These are phyloP conservation scores for Citrus cavaleriei DNA, from an alignment of 345 rosid species.

Conservation along the genomic window DNA sequence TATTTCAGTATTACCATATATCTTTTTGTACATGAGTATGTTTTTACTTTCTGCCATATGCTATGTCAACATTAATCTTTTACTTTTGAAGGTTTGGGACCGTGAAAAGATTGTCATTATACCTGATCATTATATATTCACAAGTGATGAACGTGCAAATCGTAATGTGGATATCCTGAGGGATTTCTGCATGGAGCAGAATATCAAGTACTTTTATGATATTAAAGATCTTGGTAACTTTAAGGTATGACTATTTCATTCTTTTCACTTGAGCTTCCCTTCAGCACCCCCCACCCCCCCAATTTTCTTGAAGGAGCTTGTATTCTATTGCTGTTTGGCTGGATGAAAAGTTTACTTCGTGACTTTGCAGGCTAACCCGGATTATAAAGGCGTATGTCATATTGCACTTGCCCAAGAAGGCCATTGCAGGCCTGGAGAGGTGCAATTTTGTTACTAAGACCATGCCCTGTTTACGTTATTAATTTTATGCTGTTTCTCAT, in stretches of 20 bases:
- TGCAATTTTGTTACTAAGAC: conserved; percentile 13
- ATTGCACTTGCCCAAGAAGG: conserved; percentile 99
- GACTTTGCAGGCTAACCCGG: conserved; percentile 76
- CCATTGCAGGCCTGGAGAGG: conserved; percentile 99
- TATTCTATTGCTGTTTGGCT: not conserved
- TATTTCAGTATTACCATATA: not conserved
- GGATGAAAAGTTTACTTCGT: conserved; percentile 2
- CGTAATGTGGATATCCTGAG: conserved; percentile 95
- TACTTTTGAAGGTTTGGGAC: conserved; percentile 81
- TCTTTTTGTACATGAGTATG: not conserved
- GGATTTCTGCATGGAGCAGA: conserved; percentile 82
- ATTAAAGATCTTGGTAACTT: conserved; percentile 83
- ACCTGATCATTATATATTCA: conserved; percentile 97
- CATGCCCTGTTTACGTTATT: not conserved
- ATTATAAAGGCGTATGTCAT: conserved; percentile 98
- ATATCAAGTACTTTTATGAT: conserved; percentile 94
- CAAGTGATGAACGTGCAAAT: conserved; percentile 86
- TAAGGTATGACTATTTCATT: conserved; percentile 43
- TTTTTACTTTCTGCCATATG: not conserved
- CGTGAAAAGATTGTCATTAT: conserved; percentile 89
- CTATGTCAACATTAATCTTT: conserved; percentile 6
- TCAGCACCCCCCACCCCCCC: no score
- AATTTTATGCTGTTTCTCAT: not conserved
- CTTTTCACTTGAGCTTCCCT: not conserved
- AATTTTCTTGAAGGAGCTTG: not conserved